phyloP scores from a whole-genome alignment of 306 rosid genomes.

The Vicia villosa region DNA sequence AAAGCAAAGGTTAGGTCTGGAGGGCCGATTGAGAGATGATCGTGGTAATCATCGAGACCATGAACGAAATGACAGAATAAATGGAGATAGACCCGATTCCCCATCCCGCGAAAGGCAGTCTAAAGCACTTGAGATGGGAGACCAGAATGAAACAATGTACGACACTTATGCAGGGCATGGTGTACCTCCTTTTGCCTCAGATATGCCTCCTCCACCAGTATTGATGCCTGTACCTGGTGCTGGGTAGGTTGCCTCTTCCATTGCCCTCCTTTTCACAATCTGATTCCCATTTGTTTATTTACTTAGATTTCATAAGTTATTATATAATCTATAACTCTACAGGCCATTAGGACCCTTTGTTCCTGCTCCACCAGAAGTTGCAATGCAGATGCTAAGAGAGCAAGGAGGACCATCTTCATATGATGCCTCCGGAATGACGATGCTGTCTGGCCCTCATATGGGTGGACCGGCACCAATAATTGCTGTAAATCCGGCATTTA shows the following conservation, averaged over 20 bases:
- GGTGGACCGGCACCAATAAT: slow-evolving; percentile 83
- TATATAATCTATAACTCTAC: slow-evolving; percentile 39
- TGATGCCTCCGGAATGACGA: slow-evolving; percentile 75
- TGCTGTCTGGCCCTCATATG: slow-evolving; percentile 72
- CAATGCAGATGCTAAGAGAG: slow-evolving; percentile 96
- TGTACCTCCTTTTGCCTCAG: slow-evolving; percentile 75
- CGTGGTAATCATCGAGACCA: slow-evolving; percentile 83
- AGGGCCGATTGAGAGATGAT: slow-evolving; percentile 82
- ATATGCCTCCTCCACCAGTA: slow-evolving; percentile 79
- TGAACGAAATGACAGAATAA: slow-evolving; percentile 60
- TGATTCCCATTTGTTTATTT: slow-evolving; percentile 7
- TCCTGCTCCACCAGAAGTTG: slow-evolving; percentile 99
- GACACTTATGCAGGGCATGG: slow-evolving; percentile 74
- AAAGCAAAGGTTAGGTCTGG: slow-evolving; percentile 73
- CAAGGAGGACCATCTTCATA: slow-evolving; percentile 93
- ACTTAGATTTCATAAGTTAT: slow-evolving; percentile 19
- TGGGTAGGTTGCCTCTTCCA: slow-evolving; percentile 62
- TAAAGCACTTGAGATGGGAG: slow-evolving; percentile 69
- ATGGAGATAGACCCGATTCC: slow-evolving; percentile 73
- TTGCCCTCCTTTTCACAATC: slow-evolving; percentile 10
- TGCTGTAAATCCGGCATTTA: slow-evolving; percentile 74
- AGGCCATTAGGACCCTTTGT: slow-evolving; percentile 99
- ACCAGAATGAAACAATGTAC: slow-evolving; percentile 82
- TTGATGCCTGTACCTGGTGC: slow-evolving; percentile 99
- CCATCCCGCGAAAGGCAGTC: slow-evolving; percentile 69